These are phyloP conservation scores for Nepenthes alata DNA, from an alignment of 179 eudicot species.

Conservation along the genomic window DNA sequence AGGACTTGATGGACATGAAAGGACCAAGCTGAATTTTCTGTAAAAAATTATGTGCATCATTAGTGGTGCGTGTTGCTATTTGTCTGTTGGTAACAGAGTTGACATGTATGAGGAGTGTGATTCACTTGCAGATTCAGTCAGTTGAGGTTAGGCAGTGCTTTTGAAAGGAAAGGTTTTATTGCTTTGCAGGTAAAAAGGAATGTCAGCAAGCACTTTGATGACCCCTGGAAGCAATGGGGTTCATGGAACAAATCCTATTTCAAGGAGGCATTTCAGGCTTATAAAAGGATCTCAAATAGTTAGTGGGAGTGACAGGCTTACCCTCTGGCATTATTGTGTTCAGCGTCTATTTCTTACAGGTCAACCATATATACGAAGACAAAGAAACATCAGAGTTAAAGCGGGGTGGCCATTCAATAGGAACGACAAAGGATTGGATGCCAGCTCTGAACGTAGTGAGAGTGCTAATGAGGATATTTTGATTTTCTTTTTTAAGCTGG, in stretches of 20 bases:
- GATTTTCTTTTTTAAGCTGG: constrained; percentile 89
- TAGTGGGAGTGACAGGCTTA: constrained; percentile 23
- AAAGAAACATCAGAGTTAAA: constrained; percentile 30
- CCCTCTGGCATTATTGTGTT: constrained; percentile 23
- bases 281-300: constrained; percentile 19
- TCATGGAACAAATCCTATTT: constrained; percentile 29
- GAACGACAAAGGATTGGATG: constrained; percentile 48
- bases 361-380: constrained; percentile 17
- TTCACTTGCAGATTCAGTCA: too few species aligned
- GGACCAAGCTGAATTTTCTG: too few species aligned
- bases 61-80: too few species aligned
- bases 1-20: too few species aligned
- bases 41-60: too few species aligned
- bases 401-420: constrained; percentile 82
- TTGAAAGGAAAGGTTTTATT: neutral
- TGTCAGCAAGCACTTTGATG: constrained; percentile 38
- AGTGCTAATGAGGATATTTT: constrained; percentile 76
- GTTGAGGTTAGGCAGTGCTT: too few species aligned
- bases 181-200: constrained; percentile 19
- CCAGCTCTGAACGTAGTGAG: constrained; percentile 78
- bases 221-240: constrained; percentile 40
- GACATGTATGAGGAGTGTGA: too few species aligned
- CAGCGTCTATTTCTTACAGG: constrained; percentile 20
- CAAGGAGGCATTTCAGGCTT: constrained; percentile 22
- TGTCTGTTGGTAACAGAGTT: too few species aligned